Percentiles rank a stretch among this genome's conserved stretches.
phyloP scores from a whole-genome alignment of 345 rosid species.

The Balakata baccata region DNA sequence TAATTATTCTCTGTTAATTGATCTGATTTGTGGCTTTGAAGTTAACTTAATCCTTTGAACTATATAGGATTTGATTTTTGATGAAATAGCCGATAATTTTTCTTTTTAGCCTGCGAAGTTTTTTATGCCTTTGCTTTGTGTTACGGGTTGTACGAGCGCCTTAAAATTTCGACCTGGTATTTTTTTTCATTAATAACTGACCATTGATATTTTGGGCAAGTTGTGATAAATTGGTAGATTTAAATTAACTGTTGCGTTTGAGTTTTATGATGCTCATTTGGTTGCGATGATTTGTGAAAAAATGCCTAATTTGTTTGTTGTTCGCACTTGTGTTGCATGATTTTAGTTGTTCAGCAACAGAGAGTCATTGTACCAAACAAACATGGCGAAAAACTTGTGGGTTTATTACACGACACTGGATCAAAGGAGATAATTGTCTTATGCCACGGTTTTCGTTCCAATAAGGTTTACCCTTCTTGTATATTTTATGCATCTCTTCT shows the following conservation, averaged over 20 bases:
- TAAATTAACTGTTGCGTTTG: background rate
- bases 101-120: no score
- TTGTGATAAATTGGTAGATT: background rate
- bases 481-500: background rate
- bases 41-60: background rate
- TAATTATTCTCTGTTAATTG: background rate
- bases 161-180: background rate
- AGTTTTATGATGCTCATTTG: background rate
- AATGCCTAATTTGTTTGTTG: background rate
- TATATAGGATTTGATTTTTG: background rate
- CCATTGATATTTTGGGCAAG: background rate
- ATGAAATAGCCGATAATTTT: no score
- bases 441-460: constrained; percentile 29
- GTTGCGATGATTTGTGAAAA: background rate
- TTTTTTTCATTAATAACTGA: background rate
- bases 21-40: background rate
- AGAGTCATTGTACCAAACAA: constrained; percentile 19
- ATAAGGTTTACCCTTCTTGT: constrained; percentile 14
- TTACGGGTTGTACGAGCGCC: no score
- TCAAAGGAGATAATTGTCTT: constrained; percentile 26
- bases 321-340: background rate
- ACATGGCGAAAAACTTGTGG: constrained; percentile 29
- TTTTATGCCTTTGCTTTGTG: no score
- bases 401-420: constrained; percentile 29
- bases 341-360: constrained; percentile 20